Percentiles rank a stretch among this genome's conserved stretches.
These are phyloP conservation scores for Cylindrodendrum hubeiense DNA, from an alignment of 2,329 filamentous ascomycete genomes.

Conservation along the genomic window DNA sequence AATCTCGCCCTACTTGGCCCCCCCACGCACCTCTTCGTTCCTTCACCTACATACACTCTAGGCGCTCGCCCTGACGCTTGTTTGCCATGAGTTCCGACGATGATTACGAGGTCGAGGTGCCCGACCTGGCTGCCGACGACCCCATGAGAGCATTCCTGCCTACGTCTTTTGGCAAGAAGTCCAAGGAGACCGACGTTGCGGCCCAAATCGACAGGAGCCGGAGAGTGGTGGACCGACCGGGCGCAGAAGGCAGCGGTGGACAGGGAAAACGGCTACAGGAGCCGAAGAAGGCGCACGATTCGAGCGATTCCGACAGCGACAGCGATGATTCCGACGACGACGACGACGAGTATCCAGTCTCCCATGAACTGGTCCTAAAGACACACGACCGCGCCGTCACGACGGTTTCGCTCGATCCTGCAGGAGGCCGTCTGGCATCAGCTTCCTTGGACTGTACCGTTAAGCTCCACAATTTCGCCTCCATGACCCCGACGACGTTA, in stretches of 20 bases:
- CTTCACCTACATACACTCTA: constrained; percentile 25
- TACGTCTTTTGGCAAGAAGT: constrained; percentile 86
- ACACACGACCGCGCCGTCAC: constrained; percentile 92
- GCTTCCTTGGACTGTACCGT: constrained; percentile 91
- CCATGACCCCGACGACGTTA: constrained; percentile 94
- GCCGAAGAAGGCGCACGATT: constrained; percentile 53
- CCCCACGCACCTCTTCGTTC: constrained; percentile 34
- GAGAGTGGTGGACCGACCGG: constrained; percentile 57
- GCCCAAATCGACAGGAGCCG: constrained; percentile 86
- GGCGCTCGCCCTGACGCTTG: constrained; percentile 23
- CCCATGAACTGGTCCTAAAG: constrained; percentile 92
- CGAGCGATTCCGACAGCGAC: constrained; percentile 59
- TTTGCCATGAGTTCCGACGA: constrained; percentile 70
- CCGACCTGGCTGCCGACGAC: constrained; percentile 71
- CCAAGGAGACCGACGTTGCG: constrained; percentile 78
- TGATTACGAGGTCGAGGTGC: constrained; percentile 67
- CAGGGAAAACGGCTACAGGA: constrained; percentile 30
- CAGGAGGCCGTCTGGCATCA: constrained; percentile 87
- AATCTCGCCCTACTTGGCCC: constrained; percentile 32
- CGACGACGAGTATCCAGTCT: constrained; percentile 89
- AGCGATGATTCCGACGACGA: constrained; percentile 67
- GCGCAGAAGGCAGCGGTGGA: constrained; percentile 26
- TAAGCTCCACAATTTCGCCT: constrained; percentile 94
- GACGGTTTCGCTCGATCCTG: constrained; percentile 84
- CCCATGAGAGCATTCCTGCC: constrained; percentile 84